Base-by-base conservation (phyloP, 164 flowering plant genomes). In the Amborella trichopoda region DNA sequence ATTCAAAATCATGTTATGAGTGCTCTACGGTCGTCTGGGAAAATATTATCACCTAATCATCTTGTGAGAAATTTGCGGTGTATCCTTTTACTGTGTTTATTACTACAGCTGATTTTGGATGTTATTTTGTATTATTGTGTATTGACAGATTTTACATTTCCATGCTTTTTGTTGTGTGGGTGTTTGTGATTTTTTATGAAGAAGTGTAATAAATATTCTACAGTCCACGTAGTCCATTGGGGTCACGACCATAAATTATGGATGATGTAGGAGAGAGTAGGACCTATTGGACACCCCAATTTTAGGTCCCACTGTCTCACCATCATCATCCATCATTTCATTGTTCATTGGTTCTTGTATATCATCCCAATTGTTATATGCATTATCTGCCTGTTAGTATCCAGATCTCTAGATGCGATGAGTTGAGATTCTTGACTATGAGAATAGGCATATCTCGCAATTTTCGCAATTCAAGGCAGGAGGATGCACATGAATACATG, bases 401-500 rank as follows among this genome's bases (percentile, higher is more conserved):
- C 23, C 0, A 14, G 23, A 17, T 39, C 21, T 39, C 3, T 16
- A 3, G 4, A 16, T 0, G 21, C 18, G 11, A 3, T 36, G 49
- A 36, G 23, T 48, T 54, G 52, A 44, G 36, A 30, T 71, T 67
- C 82, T 77, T 80, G 60, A 82, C 79, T 39, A 26, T 4, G 22
- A 22, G 30, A 30, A 59, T 46, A 91, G 96, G 95, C 65, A 83
- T 93, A 73, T 88, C 95, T 28, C 68, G 94, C 21, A 85, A 60
- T 57, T 93, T 93, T 44, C 69, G 96, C 42, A 79, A 72, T 79
- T 67, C 89, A 13, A 78, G 99, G 52, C 99, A 93, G 60, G 96
- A 93, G 67, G 99, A 93, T 71, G 99, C 99, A 10, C 96, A 93
- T 62, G 99, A 93, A 42, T 88, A 88, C 64, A 88, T 93, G 99